Conservation (phyloP, 73 alveolate genomes). For the Paramecium primaurelia region DNA sequence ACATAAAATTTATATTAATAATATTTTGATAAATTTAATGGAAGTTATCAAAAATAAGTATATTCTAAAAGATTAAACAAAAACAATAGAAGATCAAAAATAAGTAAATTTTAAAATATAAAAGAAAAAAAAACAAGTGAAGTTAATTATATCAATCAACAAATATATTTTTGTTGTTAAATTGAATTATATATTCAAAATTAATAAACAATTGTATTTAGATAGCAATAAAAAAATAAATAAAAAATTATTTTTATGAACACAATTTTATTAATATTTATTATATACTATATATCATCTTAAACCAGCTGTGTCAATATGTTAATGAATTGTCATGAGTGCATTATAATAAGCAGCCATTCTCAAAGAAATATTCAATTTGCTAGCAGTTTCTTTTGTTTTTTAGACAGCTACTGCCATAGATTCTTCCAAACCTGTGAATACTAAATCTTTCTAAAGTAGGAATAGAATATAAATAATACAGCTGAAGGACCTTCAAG, state of each 20-base stretch:
- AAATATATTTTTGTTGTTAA: neutral
- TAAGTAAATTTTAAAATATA: neutral
- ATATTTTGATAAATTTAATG: neutral
- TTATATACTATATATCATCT: neutral
- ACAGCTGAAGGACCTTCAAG: slow-evolving; percentile 60
- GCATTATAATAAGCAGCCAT: slow-evolving; percentile 76
- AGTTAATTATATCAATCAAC: neutral
- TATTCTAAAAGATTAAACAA: neutral
- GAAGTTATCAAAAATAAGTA: neutral
- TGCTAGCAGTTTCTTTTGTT: slow-evolving; percentile 62
- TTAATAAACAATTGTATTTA: neutral
- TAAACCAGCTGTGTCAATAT: slow-evolving; percentile 59
- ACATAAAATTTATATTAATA: neutral
- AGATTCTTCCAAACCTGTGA: slow-evolving; percentile 86
- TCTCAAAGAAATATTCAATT: slow-evolving; percentile 67
- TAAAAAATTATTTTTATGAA: neutral
- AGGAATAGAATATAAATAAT: neutral
- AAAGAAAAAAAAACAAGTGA: neutral
- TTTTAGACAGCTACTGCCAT: slow-evolving; percentile 77
- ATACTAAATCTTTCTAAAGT: slow-evolving; percentile 76
- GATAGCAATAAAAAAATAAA: neutral
- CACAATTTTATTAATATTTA: neutral
- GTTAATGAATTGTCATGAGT: slow-evolving; percentile 43
- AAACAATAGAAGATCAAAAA: neutral
- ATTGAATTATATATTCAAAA: neutral